Base-by-base conservation (phyloP, 1,139 yeast genomes). In the Debaryomycetaceae sp. region DNA sequence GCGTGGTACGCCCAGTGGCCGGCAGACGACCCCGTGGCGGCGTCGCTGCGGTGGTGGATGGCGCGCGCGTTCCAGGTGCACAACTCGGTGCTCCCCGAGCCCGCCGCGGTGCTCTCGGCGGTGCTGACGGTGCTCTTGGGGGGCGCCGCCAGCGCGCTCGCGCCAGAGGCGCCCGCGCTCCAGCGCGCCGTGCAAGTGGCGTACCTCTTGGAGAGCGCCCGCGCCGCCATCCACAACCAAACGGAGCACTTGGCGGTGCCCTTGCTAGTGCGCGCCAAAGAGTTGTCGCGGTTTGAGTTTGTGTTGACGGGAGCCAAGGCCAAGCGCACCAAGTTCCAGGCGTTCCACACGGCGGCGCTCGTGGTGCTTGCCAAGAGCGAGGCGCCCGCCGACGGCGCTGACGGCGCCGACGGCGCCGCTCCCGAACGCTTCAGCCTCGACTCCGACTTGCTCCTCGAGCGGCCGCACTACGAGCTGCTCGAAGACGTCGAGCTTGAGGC, bases 261-360 rank as follows among this genome's bases (percentile, higher is more conserved):
- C 7, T 65, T 68, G 18, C 68, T 74, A 45, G 58, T 55, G 9
- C 69, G 63, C 54, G 93, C 73, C 18, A 71, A 67, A 35, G 65
- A 65, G 17, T 46, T 77, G 8, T 77, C 94, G 0, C 73, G 76
- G 1, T 65, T 93, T 29, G 61, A 70, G 25, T 71, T 82, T 39
- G 71, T 81, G 1, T 58, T 89, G 29, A 82, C 96, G 1, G 98
- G 98, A 41, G 85, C 91, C 30, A 77, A 79, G 44, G 96, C 95
- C 4, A 83, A 81, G 49, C 70, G 93, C 51, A 89, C 98, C 3
- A 85, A 84, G 52, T 84, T 64, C 50, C 99, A 91, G 56, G 71
- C 69, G 28, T 71, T 66, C 29, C 76, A 79, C 16, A 74, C 83
- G 11, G 73, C 96, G 0, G 77, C 86, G 28, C 70, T 91, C 41